These are phyloP conservation scores for Platanus orientalis DNA, from an alignment of 164 flowering plant genomes.

Conservation along the genomic window DNA sequence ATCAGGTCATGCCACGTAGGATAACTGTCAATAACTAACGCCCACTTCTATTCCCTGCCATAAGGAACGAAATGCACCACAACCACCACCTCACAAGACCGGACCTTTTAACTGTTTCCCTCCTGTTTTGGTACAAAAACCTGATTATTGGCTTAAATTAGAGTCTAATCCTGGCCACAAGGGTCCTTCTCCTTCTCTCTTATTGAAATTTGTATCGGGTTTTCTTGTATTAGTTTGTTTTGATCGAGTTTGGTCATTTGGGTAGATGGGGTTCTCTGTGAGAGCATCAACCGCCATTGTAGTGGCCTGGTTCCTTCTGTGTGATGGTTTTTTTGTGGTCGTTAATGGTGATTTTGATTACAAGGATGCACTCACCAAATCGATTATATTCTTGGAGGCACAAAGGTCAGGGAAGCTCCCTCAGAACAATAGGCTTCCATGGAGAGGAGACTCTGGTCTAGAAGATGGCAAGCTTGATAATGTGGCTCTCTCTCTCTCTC, in stretches of 20 bases:
- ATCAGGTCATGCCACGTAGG: too few relatives aligned
- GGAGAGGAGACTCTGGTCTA: constrained; percentile 85
- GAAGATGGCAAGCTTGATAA: constrained; percentile 63
- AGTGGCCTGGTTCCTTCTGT: constrained; percentile 31
- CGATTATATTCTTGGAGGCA: constrained; percentile 79
- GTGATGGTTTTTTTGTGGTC: constrained; percentile 16
- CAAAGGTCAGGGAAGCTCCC: constrained; percentile 87
- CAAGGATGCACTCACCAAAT: constrained; percentile 74
- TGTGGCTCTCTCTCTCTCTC: constrained; percentile 23
- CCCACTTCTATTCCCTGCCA: too few relatives aligned
- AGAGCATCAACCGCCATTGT: constrained; percentile 18
- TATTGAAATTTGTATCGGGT: too few relatives aligned
- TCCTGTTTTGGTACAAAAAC: too few relatives aligned
- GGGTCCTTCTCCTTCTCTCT: too few relatives aligned
- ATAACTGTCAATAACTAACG: too few relatives aligned
- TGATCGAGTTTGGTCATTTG: neutral
- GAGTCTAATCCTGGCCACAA: too few relatives aligned
- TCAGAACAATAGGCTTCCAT: constrained; percentile 40
- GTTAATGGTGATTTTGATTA: constrained; percentile 47
- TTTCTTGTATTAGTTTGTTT: neutral
- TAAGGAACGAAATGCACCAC: too few relatives aligned
- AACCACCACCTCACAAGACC: too few relatives aligned
- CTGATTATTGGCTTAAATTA: too few relatives aligned
- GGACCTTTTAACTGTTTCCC: too few relatives aligned
- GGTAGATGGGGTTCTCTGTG: constrained; percentile 16